Percentiles rank a stretch among this genome's conserved stretches.
phyloP scores from a whole-genome alignment of 306 rosid species.

The Cajanus cajan region DNA sequence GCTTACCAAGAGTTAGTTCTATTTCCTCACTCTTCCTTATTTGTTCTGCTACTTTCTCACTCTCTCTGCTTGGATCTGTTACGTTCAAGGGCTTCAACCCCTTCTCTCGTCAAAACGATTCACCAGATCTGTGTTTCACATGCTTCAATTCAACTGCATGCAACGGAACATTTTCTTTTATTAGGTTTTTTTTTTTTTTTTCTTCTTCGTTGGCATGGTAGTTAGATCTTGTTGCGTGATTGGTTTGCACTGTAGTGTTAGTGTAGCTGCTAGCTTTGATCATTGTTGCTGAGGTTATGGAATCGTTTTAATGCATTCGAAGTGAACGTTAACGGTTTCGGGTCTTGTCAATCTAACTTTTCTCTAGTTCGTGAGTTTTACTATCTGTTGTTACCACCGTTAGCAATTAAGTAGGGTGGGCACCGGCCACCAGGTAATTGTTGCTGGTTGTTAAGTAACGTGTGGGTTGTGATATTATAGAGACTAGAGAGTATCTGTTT shows the following conservation, averaged over 20 bases:
- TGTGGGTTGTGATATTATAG: not conserved
- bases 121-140: conserved; percentile 32
- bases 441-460: not conserved
- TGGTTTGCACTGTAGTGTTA: not conserved
- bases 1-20: conserved; percentile 59
- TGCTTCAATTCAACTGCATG: not conserved
- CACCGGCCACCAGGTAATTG: not conserved
- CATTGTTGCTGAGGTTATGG: not conserved
- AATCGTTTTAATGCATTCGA: not conserved
- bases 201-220: not conserved
- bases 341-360: not conserved
- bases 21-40: not conserved
- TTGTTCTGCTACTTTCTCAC: no score
- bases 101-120: not conserved
- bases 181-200: not conserved
- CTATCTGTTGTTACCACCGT: not conserved
- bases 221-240: not conserved
- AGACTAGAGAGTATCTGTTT: no score
- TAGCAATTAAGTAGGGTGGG: not conserved
- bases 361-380: not conserved
- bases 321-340: not conserved
- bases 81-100: conserved; percentile 3
- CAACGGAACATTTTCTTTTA: not conserved
- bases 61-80: conserved; percentile 40
- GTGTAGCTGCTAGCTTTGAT: not conserved